Base-by-base conservation (phyloP, 2,329 filamentous ascomycete species). In the Amauroascus verrucosus region DNA sequence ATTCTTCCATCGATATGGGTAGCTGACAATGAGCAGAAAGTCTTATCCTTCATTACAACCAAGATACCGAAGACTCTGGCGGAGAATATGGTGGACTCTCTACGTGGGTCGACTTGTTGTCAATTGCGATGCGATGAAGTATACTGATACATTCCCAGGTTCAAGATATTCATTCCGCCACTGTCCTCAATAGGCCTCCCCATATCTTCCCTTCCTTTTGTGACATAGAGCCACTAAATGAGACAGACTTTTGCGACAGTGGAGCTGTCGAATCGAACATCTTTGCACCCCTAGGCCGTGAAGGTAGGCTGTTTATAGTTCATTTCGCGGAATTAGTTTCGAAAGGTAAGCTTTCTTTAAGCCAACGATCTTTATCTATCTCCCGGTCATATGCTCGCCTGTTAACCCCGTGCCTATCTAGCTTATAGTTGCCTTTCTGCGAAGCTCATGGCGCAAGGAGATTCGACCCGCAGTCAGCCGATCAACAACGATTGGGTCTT, bases 71-170 rank as follows among this genome's bases (percentile, higher is more conserved):
- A 43, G 35, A 20, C 38, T 61, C 44, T 41, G 59, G 55, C 61
- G 59, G 48, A 54, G 60, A 47, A 62, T 63, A 18, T 63, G 58
- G 57, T 60, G 57, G 58, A 57, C 58, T 2, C 52, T 61, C 14
- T 60, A 58, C 41, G 57, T 43, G 13, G 26, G 6, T 47, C 43
- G 14, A 18, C n/a, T 43, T 16, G 16, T 43, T n/a, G n/a, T n/a
- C n/a, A n/a, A n/a, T n/a, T n/a, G n/a, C n/a, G n/a, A n/a, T n/a
- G n/a, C n/a, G n/a, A n/a, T n/a, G n/a, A n/a, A n/a, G n/a, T n/a
- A n/a, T n/a, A n/a, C n/a, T n/a, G n/a, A n/a, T n/a, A n/a, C 24
- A 13, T 26, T 28, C 11, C 8, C 20, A 47, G 44, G 54, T 49
- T 24, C 47, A 38, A 45, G 59, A 58, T 44, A 58, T 61, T 24